Conservation (phyloP, 177 flowering plant genomes). For the Vitis hybrid region DNA sequence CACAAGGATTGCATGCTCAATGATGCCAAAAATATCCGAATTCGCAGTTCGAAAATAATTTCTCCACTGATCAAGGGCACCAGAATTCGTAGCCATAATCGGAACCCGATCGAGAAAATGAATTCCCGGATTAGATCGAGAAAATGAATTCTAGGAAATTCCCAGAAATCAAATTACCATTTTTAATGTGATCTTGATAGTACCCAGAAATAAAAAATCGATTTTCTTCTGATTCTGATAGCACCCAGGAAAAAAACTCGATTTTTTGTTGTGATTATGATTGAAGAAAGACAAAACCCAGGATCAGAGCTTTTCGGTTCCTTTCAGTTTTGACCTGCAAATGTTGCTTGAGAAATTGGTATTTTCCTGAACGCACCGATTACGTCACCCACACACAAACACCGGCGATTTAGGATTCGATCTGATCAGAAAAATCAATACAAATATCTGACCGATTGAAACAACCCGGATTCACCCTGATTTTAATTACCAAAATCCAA, state of each 20-base stretch:
- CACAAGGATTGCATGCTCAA: slow-evolving; percentile 71
- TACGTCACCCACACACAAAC: too few species aligned
- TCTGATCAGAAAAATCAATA: too few species aligned
- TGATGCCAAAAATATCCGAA: slow-evolving; percentile 74
- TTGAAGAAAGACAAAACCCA: neutral
- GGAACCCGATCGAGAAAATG: neutral
- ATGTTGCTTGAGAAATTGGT: too few species aligned
- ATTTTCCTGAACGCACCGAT: too few species aligned
- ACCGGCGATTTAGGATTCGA: too few species aligned
- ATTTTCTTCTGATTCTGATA: neutral
- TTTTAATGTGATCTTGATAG: slow-evolving; percentile 5
- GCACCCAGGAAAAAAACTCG: neutral
- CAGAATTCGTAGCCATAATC: slow-evolving; percentile 24
- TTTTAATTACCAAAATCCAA: too few species aligned
- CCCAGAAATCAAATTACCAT: slow-evolving; percentile 11
- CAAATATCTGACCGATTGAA: too few species aligned
- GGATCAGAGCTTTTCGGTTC: neutral
- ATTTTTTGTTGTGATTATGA: neutral
- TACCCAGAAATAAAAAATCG: slow-evolving; percentile 14
- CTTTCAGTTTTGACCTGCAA: too few species aligned
- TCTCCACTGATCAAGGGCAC: slow-evolving; percentile 66
- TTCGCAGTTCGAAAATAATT: slow-evolving; percentile 52
- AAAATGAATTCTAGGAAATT: slow-evolving; percentile 8
- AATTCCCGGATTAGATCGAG: slow-evolving; percentile 19
- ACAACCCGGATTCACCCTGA: too few species aligned